Base-by-base conservation (phyloP, 768 basidiomycete species). In the Mycena galopus region DNA sequence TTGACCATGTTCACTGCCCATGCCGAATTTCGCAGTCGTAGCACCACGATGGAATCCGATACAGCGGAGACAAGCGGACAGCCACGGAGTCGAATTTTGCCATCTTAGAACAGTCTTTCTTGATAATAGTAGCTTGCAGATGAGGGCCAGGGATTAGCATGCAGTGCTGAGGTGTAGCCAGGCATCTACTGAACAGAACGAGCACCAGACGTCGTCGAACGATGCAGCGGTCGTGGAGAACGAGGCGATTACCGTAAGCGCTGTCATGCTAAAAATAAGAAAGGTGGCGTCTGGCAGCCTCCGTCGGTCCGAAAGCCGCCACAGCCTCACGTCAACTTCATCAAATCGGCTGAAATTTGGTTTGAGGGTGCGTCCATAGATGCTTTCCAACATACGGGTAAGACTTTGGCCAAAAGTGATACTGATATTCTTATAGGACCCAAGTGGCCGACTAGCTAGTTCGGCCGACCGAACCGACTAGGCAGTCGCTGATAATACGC, bases 301-400 rank as follows among this genome's bases (percentile, higher is more conserved):
- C 25, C 50, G 25, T 14, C 23, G 50, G 50, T 51, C 50, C 50
- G 50, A 51, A 51, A 51, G 19, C 50, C n/a, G 50, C 5, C 50
- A 51, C 50, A 51, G 50, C 50, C 50, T 51, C 50, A 51, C 50
- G 50, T 51, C 50, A 51, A 51, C 50, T 51, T 51, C 50, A 51
- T 44, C 42, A 44, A 44, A 44, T 17, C 42, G 42, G 50, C 50
- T 51, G n/a, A 51, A 51, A 51, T 51, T 51, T 51, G 50, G 50
- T 51, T 51, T 51, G 50, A 51, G 50, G 50, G 50, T 51, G 50
- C 50, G 50, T 39, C 58, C 55, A 39, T 71, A 72, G 71, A 69
- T 74, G 50, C 44, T 66, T 62, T 53, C 61, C n/a, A 44, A 37
- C 35, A 39, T 59, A 47, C 61, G 35, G 7, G 35, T 35, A 35